Evolutionary conservation across 2,329 filamentous ascomycete species (phyloP).

Genomic region (Colletotrichum trifolii): DNA sequence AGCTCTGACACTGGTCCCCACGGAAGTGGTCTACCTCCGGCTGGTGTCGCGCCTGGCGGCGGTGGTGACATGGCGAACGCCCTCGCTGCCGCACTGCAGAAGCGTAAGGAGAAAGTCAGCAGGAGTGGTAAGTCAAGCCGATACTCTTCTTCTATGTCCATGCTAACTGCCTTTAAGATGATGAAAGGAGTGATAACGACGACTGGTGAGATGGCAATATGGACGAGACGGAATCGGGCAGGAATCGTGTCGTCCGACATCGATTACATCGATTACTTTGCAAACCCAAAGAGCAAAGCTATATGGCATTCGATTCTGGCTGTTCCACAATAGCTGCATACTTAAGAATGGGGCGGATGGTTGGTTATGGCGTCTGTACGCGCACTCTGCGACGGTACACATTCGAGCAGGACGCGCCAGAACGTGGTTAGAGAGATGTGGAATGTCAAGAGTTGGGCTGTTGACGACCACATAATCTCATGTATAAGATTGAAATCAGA

Average conservation of each 20-base stretch:
- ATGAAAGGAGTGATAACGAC: constrained; percentile 78
- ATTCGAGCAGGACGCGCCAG: too few relatives aligned
- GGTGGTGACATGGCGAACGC: constrained; percentile 83
- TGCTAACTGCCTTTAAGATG: constrained; percentile 64
- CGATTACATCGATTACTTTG: not conserved
- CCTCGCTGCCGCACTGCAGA: constrained; percentile 79
- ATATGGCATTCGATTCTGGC: constrained; percentile 16
- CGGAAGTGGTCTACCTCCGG: constrained; percentile 62
- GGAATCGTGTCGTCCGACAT: not conserved
- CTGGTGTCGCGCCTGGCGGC: constrained; percentile 61
- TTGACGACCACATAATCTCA: not conserved
- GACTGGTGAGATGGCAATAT: constrained; percentile 65
- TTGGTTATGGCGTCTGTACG: not conserved
- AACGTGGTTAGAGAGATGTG: too few relatives aligned
- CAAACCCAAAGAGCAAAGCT: not conserved
- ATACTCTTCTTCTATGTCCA: constrained; percentile 17
- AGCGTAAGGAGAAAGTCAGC: constrained; percentile 93
- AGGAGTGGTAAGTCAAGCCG: constrained; percentile 81
- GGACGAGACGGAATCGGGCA: not conserved
- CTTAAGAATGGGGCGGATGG: constrained; percentile 8
- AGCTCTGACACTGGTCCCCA: constrained; percentile 59
- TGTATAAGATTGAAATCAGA: not conserved
- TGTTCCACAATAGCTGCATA: constrained; percentile 9
- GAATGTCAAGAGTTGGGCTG: too few relatives aligned
- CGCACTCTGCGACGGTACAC: not conserved